Conservation (phyloP, 2,329 filamentous ascomycete species). For the Dothidotthia symphoricarpi region DNA sequence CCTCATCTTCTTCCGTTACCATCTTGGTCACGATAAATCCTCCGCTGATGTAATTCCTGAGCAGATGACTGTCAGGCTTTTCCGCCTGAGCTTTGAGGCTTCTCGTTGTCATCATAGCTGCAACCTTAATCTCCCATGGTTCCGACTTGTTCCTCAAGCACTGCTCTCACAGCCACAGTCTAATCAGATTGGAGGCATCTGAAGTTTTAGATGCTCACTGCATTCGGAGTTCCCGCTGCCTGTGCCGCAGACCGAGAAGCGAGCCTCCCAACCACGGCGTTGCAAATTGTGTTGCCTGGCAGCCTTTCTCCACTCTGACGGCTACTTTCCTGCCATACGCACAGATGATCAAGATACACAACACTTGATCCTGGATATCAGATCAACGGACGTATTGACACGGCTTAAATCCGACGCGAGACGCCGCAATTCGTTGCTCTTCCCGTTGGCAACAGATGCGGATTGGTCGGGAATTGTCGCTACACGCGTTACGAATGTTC, state of each 20-base stretch:
- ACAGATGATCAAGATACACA: conserved; percentile 14
- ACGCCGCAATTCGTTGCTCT: conserved; percentile 5
- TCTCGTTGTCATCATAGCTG: conserved; percentile 15
- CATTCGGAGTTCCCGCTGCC: conserved; percentile 15
- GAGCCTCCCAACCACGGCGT: conserved; percentile 24
- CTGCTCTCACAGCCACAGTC: conserved; percentile 26
- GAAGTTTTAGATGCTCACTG: conserved; percentile 16
- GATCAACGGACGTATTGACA: conserved; percentile 4
- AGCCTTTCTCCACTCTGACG: conserved; percentile 16
- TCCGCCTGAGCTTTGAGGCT: conserved; percentile 22
- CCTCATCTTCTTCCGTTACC: conserved; percentile 12
- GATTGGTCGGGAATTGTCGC: conserved; percentile 13
- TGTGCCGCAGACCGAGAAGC: conserved; percentile 18
- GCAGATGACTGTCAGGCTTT: conserved; percentile 35
- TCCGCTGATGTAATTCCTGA: conserved; percentile 22
- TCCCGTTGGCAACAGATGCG: conserved; percentile 3
- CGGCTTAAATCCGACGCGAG: neutral
- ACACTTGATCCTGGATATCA: conserved; percentile 5
- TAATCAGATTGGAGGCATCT: conserved; percentile 26
- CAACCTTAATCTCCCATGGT: conserved; percentile 10
- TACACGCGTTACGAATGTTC: conserved; percentile 17
- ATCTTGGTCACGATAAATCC: conserved; percentile 15
- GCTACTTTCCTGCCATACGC: conserved; percentile 1
- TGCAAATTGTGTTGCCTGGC: conserved; percentile 35
- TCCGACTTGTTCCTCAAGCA: conserved; percentile 29